Evolutionary conservation across 805 yeast genomes (phyloP), one percentile per base, ranked within the genome.

Genomic region (Yamadazyma ubonensis): DNA sequence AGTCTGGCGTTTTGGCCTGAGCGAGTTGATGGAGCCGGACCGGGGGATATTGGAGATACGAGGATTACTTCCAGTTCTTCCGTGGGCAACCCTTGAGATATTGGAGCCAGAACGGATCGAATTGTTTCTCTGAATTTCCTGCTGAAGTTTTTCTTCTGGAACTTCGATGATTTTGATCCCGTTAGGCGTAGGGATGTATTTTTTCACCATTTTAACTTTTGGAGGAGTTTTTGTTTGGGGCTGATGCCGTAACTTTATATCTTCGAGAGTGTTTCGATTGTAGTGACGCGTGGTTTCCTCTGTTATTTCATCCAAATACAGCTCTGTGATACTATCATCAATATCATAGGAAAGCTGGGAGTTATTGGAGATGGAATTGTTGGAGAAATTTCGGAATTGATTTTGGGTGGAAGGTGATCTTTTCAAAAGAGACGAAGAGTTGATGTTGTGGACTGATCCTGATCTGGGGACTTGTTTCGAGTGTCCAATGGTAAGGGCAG

Each of bases 111-210:
- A 53, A 28, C 73, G 57, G 42, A 68, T 58, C 9, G 71, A 65
- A 46, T 70, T 70, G 38, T 58, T 56, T 36, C 74, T 51, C 1
- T 67, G 64, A 11, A 70, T 55, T 40, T 68, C 72, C 43, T 59
- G 54, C 36, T 64, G 55, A 42, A 62, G 54, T 27, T 57, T 51
- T 9, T 71, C 73, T 41, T 65, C 72, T 0, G 88, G 86, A 3
- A 84, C 89, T 49, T 84, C 90, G 4, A 84, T 67, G 7, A 82
- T 70, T 36, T 81, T 75, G 40, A 84, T 68, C 10, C 93, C 93
- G 50, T 77, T 71, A 3, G 86, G 80, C 2, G 88, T 81, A 2
- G 93, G 91, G 33, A 84, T 71, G 61, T 83, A 84, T 46, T 78
- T 81, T 48, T 80, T 82, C 7, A 83, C 74, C 63, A 75, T 81